phyloP scores from a whole-genome alignment of 1,139 yeast genomes.

The Geotrichum australiense region DNA sequence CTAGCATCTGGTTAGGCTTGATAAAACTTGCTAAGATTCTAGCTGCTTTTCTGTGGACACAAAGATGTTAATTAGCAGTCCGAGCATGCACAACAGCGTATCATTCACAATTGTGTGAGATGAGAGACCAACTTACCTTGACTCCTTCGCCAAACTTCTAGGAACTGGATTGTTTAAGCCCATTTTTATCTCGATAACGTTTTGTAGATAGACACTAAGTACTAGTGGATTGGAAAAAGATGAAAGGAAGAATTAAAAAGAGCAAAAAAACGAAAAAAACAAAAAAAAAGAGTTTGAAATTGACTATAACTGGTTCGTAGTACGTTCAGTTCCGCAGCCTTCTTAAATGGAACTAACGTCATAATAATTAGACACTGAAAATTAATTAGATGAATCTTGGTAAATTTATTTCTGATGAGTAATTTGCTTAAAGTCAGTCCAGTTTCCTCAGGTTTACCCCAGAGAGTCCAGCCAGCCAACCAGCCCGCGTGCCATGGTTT shows the following conservation, averaged over 20 bases:
- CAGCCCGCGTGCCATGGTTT: no score
- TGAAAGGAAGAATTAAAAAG: neutral
- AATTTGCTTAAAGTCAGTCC: no score
- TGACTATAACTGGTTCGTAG: no score
- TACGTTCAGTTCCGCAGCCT: no score
- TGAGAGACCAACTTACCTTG: constrained; percentile 52
- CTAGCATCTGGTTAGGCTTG: constrained; percentile 91
- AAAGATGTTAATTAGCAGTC: neutral
- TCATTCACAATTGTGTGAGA: no score
- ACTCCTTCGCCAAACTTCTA: constrained; percentile 77
- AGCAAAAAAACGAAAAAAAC: neutral
- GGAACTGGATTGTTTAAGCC: constrained; percentile 94
- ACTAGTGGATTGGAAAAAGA: neutral
- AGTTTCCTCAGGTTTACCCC: no score
- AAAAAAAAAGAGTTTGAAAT: neutral
- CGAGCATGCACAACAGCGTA: constrained; percentile 1
- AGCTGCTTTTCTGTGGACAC: constrained; percentile 74
- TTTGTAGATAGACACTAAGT: neutral
- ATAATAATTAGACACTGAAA: no score
- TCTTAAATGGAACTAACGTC: no score
- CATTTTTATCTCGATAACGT: constrained; percentile 33
- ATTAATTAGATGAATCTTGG: no score
- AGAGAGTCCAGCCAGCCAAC: no score
- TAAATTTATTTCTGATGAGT: no score
- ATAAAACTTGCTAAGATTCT: constrained; percentile 81